Conservation (phyloP, 306 rosid species). For the Dryas octopetala region DNA sequence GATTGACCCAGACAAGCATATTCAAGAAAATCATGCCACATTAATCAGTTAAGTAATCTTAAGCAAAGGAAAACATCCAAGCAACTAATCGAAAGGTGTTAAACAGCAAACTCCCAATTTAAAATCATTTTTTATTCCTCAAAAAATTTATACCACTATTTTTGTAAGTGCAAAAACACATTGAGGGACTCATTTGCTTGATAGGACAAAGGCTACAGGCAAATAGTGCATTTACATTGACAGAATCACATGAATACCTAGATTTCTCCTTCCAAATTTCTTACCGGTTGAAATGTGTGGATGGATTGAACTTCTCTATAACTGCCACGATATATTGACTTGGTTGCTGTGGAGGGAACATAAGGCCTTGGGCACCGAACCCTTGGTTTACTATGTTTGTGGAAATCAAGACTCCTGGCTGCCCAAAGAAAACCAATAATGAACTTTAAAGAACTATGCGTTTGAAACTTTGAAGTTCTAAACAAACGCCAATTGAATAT, state of each 20-base stretch:
- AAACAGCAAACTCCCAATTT: neutral
- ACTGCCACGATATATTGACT: conserved; percentile 40
- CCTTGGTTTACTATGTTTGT: conserved; percentile 47
- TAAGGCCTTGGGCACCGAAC: conserved; percentile 43
- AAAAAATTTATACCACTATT: neutral
- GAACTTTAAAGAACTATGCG: neutral
- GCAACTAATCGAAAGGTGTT: neutral
- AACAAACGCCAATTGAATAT: neutral
- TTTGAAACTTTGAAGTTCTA: neutral
- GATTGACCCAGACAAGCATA: neutral
- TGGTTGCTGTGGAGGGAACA: conserved; percentile 35
- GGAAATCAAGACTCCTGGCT: conserved; percentile 53
- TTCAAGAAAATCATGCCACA: neutral
- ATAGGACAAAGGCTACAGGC: neutral
- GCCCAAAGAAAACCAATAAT: conserved; percentile 21
- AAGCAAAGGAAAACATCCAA: neutral
- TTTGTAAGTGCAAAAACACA: neutral
- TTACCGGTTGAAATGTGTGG: conserved; percentile 43
- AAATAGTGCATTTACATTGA: neutral
- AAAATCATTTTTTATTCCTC: neutral
- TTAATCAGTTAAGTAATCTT: neutral
- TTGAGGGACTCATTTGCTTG: neutral
- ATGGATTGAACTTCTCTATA: conserved; percentile 55
- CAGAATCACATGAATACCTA: neutral
- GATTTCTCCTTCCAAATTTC: conserved; percentile 10